Conservation (phyloP, 768 basidiomycete genomes). For the Naganishia vishniacii region DNA sequence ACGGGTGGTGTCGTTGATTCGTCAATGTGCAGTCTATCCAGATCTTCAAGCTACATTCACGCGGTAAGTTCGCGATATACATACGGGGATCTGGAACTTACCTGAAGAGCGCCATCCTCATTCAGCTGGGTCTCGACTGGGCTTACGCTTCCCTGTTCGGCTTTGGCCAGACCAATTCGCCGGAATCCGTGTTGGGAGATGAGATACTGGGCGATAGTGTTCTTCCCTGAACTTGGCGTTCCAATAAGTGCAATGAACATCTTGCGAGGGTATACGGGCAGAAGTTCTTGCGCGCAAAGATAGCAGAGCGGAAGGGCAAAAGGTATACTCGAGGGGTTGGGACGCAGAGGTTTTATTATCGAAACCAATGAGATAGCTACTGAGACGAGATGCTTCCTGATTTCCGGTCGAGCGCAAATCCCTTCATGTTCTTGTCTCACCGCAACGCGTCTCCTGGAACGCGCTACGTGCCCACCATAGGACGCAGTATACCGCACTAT, state of each 20-base stretch:
- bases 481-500: too few species aligned
- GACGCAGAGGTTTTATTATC: too few species aligned
- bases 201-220: constrained; percentile 47
- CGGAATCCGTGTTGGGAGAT: constrained; percentile 42
- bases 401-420: too few species aligned
- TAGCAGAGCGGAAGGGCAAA: too few species aligned
- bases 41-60: not conserved
- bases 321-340: too few species aligned
- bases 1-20: not conserved
- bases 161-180: constrained; percentile 31
- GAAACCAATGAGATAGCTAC: too few species aligned
- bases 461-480: too few species aligned
- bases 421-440: too few species aligned
- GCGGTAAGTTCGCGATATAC: not conserved
- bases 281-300: not conserved
- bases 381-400: too few species aligned
- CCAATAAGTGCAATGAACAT: constrained; percentile 52
- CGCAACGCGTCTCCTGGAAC: not conserved
- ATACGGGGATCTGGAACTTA: not conserved
- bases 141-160: not conserved
- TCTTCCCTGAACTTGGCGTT: constrained; percentile 49
- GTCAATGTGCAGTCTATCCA: not conserved
- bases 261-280: not conserved
- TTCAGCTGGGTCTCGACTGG: not conserved
- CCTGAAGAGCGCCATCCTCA: not conserved